Percentiles rank a stretch among this genome's conserved stretches.
phyloP scores from a whole-genome alignment of 306 rosid genomes.

The Lupinus albus region DNA sequence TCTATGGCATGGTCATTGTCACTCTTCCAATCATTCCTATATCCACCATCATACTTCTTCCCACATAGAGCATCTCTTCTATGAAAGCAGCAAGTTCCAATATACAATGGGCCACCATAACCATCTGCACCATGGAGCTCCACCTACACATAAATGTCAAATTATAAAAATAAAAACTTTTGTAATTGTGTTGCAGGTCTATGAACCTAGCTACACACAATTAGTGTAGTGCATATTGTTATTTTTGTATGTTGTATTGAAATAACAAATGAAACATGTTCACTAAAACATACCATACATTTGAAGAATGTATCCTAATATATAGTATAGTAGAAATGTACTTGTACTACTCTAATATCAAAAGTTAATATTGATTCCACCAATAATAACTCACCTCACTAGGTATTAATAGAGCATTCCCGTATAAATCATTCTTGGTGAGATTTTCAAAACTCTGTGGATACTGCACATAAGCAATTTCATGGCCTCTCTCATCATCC shows the following conservation, averaged over 20 bases:
- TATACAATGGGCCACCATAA: conserved; percentile 65
- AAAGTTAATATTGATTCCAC: not conserved
- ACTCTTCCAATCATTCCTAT: conserved; percentile 44
- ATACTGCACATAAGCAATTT: conserved; percentile 73
- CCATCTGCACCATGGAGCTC: conserved; percentile 71
- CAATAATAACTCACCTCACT: conserved; percentile 44
- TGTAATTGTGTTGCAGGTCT: no score
- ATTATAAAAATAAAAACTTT: not conserved
- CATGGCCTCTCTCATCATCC: conserved; percentile 74
- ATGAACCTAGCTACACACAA: no score
- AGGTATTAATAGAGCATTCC: conserved; percentile 25
- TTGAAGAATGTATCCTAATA: not conserved
- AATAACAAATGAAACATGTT: not conserved
- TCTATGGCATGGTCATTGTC: conserved; percentile 34
- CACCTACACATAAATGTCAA: conserved; percentile 45
- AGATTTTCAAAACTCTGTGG: conserved; percentile 61
- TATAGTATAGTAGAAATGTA: not conserved
- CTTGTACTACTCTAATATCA: not conserved
- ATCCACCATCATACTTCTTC: conserved; percentile 47
- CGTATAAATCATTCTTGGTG: conserved; percentile 69
- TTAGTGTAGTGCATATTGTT: not conserved
- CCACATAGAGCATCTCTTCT: conserved; percentile 73
- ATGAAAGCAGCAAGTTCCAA: conserved; percentile 82
- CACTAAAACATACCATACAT: not conserved
- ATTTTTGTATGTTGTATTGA: not conserved